Evolutionary conservation across 75 land plant species (phyloP).

Genomic region (Picea sitchensis): DNA sequence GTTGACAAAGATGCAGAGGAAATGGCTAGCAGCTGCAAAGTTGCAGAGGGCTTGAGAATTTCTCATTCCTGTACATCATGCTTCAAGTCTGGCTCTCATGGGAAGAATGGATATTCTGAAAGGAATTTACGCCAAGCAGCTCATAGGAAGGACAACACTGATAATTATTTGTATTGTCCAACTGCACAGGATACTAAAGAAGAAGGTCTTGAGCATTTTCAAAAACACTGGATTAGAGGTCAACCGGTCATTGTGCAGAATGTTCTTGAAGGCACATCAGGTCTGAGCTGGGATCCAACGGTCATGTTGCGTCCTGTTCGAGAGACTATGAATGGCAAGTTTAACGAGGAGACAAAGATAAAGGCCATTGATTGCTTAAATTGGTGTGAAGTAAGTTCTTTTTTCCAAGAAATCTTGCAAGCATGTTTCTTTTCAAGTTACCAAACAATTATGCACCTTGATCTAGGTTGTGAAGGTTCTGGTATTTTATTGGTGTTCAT

Average conservation of each 20-base stretch:
- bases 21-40: slow-evolving; percentile 56
- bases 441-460: too few species aligned
- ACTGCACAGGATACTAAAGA: slow-evolving; percentile 36
- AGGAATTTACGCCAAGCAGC: slow-evolving; percentile 34
- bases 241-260: slow-evolving; percentile 78
- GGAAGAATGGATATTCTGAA: slow-evolving; percentile 7
- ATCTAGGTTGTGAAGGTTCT: too few species aligned
- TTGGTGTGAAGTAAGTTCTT: slow-evolving; percentile 69
- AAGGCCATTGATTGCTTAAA: slow-evolving; percentile 78
- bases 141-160: slow-evolving; percentile 40
- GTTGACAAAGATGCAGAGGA: slow-evolving; percentile 67
- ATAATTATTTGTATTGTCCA: slow-evolving; percentile 78
- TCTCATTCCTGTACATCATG: slow-evolving; percentile 21
- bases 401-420: background rate
- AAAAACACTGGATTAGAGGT: slow-evolving; percentile 79
- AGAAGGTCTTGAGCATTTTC: slow-evolving; percentile 63
- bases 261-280: slow-evolving; percentile 48
- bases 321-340: slow-evolving; percentile 53
- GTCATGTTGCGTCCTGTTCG: slow-evolving; percentile 75
- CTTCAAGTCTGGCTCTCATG: background rate
- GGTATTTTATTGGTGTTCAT: too few species aligned
- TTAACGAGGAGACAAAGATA: slow-evolving; percentile 57
- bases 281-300: slow-evolving; percentile 87
- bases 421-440: too few species aligned
- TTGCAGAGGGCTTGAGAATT: slow-evolving; percentile 12